Conservation (phyloP, 371 early-diverging fungal genomes). For the Mucor irregularis region DNA sequence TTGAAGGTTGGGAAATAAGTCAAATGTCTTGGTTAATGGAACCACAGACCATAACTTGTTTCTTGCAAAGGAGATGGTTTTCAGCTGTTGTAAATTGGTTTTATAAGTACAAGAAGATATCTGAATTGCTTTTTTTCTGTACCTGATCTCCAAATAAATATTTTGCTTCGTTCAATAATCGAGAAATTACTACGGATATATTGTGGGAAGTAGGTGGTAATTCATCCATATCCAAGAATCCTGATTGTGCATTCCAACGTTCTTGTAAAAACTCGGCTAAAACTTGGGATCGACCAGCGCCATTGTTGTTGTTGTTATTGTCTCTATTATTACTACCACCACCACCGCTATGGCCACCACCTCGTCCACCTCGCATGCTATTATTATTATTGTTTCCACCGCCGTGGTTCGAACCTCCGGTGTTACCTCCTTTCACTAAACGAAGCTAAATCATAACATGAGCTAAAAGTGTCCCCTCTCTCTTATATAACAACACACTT, state of each 20-base stretch:
- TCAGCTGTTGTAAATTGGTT: too few relatives aligned
- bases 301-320: background rate
- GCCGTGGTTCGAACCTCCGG: background rate
- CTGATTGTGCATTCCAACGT: conserved; percentile 46
- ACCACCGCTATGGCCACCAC: background rate
- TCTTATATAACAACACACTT: background rate
- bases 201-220: conserved; percentile 37
- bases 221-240: conserved; percentile 54
- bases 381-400: background rate
- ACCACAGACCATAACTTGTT: conserved; percentile 48
- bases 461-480: background rate
- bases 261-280: conserved; percentile 44
- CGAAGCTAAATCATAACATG: background rate
- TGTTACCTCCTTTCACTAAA: background rate
- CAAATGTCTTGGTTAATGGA: conserved; percentile 42
- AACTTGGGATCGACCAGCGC: conserved; percentile 14
- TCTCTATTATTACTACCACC: background rate
- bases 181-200: conserved; percentile 38
- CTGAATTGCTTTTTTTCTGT: background rate
- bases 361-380: too few relatives aligned
- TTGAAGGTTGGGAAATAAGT: conserved; percentile 50
- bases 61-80: conserved; percentile 56
- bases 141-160: conserved; percentile 52
- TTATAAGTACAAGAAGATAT: too few relatives aligned
- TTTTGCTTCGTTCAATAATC: conserved; percentile 51